These are phyloP conservation scores for Salmacisia buchloeana DNA, from an alignment of 1,284 basidiomycete species.

Conservation along the genomic window DNA sequence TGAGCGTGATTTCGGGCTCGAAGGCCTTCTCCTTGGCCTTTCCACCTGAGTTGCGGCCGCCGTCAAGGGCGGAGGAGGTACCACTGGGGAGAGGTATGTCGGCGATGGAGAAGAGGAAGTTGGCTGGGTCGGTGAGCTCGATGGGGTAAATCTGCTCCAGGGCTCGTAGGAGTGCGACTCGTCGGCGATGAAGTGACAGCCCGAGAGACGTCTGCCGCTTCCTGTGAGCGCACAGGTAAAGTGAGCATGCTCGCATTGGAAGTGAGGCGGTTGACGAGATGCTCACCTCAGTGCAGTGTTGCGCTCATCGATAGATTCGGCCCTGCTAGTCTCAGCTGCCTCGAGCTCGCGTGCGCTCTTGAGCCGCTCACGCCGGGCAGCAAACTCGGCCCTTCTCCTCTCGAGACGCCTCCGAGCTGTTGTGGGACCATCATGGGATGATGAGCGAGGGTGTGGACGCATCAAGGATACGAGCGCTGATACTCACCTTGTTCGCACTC, in stretches of 20 bases:
- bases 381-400: not conserved
- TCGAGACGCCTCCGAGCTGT: not conserved
- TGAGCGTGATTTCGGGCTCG: slow-evolving; percentile 29
- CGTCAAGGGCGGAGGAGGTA: slow-evolving; percentile 14
- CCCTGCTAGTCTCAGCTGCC: not conserved
- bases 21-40: not conserved
- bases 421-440: too few species aligned
- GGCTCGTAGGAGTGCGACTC: slow-evolving; percentile 29
- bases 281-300: not conserved
- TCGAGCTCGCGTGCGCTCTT: not conserved
- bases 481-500: not conserved
- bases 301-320: not conserved
- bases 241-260: too few species aligned
- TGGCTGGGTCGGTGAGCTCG: slow-evolving; percentile 37
- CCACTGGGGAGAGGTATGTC: slow-evolving; percentile 40
- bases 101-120: slow-evolving; percentile 44
- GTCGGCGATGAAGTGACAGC: slow-evolving; percentile 7
- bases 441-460: not conserved
- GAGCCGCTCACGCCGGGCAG: not conserved
- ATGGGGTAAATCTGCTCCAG: slow-evolving; percentile 47
- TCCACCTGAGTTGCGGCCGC: not conserved
- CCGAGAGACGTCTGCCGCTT: not conserved
- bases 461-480: not conserved
- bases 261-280: not conserved
- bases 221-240: not conserved